Evolutionary conservation across 2,329 filamentous ascomycete species (phyloP), one percentile per base, ranked within the genome.

Genomic region (Aspergillus thermomutatus): DNA sequence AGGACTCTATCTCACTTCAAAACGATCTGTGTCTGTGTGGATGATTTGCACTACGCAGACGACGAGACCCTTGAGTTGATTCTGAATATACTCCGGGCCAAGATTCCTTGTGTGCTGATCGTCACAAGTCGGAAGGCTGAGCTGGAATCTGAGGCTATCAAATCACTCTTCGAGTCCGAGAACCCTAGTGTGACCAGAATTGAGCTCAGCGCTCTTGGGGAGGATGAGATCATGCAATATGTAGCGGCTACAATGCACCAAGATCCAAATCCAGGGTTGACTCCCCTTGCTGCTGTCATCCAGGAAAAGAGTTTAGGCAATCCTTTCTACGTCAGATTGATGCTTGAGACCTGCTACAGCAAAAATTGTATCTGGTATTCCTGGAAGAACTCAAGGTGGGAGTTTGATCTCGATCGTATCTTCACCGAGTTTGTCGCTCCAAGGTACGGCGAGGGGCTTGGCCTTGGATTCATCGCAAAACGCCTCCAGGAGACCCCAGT

Each of bases 321-420:
- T 60, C 88, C 92, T 0, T 97, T 96, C 67, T 95, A 94, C 67
- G 89, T 96, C 72, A 83, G 91, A 54, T 91, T 96, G 74, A 95
- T 97, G 83, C 82, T 97, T 4, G 90, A 90, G 67, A 88, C 89
- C 3, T 95, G 91, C 70, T 87, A 96, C 71, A 86, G 90, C 43
- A 94, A 91, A 69, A 88, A 88, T 63, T 96, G 90, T 71, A 89
- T 97, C 50, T 96, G 87, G 84, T 97, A 96, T 72, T 91, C 92
- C 60, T 96, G 94, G 81, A 87, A 86, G 64, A 85, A 88, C 61
- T 90, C 87, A 49, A 82, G 83, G 48, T 97, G 93, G 93, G 82
- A 88, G 47, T 97, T 88, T 69, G 89, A 95, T 67, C 77, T 97
- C 10, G 92, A 97, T 72, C 86, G 84, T 61, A 85, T 97, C 1